Conservation (phyloP, 331 rosid genomes). For the Arachis monticola region DNA sequence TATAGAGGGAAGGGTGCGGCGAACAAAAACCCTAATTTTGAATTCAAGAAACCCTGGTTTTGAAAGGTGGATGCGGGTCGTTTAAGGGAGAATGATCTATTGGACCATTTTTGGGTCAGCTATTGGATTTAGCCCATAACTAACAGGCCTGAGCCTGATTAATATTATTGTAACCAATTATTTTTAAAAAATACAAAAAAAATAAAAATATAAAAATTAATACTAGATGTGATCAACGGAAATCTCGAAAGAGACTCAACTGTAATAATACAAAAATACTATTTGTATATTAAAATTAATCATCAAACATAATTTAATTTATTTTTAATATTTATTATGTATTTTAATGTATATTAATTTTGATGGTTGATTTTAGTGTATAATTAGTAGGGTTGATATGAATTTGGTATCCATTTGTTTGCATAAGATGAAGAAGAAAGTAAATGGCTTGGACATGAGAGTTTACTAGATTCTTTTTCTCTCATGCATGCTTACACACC, state of each 20-base stretch:
- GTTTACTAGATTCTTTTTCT: constrained; percentile 43
- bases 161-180: no score
- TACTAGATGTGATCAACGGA: no score
- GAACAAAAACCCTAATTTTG: constrained; percentile 31
- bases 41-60: constrained; percentile 6
- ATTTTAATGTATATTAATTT: no score
- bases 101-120: background rate
- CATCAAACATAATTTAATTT: no score
- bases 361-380: no score
- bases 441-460: constrained; percentile 34
- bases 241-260: constrained; percentile 22
- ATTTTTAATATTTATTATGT: no score
- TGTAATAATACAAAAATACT: no score
- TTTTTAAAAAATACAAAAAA: no score
- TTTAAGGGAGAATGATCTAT: background rate
- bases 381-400: no score
- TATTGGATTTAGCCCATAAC: constrained; percentile 3
- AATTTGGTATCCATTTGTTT: background rate
- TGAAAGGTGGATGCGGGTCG: constrained; percentile 3
- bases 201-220: no score
- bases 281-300: no score
- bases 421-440: background rate
- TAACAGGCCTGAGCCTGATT: background rate
- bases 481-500: background rate
- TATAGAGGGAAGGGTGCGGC: constrained; percentile 35